phyloP scores from a whole-genome alignment of 1,284 basidiomycete species.

The Ceratobasidium sp. region DNA sequence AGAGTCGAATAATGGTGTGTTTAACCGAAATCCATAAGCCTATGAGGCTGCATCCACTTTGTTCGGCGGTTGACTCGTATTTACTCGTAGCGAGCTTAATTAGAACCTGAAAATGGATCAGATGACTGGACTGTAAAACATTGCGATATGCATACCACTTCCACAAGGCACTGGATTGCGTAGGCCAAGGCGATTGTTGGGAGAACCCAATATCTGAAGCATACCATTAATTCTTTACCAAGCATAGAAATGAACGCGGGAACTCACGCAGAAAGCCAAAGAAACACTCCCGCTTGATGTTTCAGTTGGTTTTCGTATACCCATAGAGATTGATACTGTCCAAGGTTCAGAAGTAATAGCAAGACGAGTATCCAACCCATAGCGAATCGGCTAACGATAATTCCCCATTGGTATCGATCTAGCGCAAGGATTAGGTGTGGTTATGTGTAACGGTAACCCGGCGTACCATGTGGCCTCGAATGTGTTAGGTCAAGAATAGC shows the following conservation, averaged over 20 bases:
- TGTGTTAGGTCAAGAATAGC: slow-evolving; percentile 9
- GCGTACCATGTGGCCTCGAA: slow-evolving; percentile 19
- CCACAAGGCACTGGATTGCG: slow-evolving; percentile 17
- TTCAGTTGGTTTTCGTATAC: slow-evolving; percentile 20
- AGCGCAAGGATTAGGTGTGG: neutral
- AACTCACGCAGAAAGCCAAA: slow-evolving; percentile 34
- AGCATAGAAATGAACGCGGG: neutral
- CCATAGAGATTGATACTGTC: slow-evolving; percentile 28
- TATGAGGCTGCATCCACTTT: too few species aligned
- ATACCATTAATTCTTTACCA: too few species aligned
- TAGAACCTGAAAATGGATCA: too few species aligned
- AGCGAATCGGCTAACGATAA: slow-evolving; percentile 23
- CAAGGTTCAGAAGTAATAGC: slow-evolving; percentile 26
- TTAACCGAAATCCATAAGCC: too few species aligned
- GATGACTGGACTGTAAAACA: too few species aligned
- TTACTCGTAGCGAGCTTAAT: too few species aligned
- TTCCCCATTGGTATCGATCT: slow-evolving; percentile 39
- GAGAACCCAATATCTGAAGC: slow-evolving; percentile 32
- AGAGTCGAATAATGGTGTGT: too few species aligned
- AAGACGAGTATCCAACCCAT: slow-evolving; percentile 15
- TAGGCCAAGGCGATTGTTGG: slow-evolving; percentile 34
- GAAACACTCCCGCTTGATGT: slow-evolving; percentile 7
- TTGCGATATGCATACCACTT: neutral
- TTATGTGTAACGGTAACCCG: neutral
- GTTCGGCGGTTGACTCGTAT: too few species aligned